Evolutionary conservation across 2,329 filamentous ascomycete species (phyloP), one percentile per base, ranked within the genome.

Genomic region (Ophiostoma piceae): DNA sequence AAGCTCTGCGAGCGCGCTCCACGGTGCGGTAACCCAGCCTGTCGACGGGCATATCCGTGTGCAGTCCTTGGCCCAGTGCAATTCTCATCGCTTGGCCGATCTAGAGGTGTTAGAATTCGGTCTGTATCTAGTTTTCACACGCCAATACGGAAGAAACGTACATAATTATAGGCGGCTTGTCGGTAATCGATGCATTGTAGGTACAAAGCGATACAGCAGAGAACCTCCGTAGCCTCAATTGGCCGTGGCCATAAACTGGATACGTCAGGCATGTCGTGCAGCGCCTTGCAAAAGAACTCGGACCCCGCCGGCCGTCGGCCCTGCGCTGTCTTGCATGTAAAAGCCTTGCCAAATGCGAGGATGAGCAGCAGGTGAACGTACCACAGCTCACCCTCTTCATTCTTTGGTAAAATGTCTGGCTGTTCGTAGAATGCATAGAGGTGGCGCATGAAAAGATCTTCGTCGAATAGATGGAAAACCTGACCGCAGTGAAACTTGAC

Each of bases 401-500:
- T 65, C 8, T n/a, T 65, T 14, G 29, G 66, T 43, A 54, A 16
- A 14, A 43, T 67, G 6, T 51, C 22, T 19, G 19, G 57, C 5
- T 43, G 43, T 2, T 67, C 66, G 32, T 67, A 67, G 9, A 54
- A 67, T 7, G 35, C 22, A 37, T 67, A 43, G 39, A 67, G 26
- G 43, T 54, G n/a, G 8, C 12, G 35, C 66, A 67, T 67, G 16
- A 67, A 67, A 3, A 29, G 1, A 14, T 67, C 66, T 37, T 67
- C 66, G 66, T 67, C 66, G 14, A 67, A 67, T 16, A 54, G 66
- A 22, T 67, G 66, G 19, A 67, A 67, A 6, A 67, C 22, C 66
- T 67, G 66, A 8, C 66, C 66, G 26, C 66, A 67, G 29, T 67
- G 66, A 29, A 67, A 67, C 14, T 67, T 67, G 26, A 67, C 66